Percentiles rank a stretch among this genome's conserved stretches.
phyloP scores from a whole-genome alignment of 1,139 yeast species.

The Protomyces macrosporus region DNA sequence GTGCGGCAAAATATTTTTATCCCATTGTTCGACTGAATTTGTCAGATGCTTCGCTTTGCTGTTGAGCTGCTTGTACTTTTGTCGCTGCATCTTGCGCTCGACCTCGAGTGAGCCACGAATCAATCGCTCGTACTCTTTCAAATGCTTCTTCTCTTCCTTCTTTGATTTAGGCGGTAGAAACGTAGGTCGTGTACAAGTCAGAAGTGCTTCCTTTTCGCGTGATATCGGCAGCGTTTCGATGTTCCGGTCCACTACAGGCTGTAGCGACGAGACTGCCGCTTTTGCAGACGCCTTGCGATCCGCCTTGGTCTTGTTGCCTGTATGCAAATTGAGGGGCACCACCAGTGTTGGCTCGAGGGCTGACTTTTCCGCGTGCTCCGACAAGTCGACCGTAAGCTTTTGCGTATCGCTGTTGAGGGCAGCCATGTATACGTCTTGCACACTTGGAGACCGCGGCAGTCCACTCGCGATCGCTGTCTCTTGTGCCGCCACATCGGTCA shows the following conservation, averaged over 20 bases:
- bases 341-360: background rate
- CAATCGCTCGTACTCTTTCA: slow-evolving; percentile 51
- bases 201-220: slow-evolving; percentile 38
- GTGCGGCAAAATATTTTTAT: slow-evolving; percentile 42
- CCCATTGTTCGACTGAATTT: slow-evolving; percentile 47
- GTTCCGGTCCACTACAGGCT: slow-evolving; percentile 4
- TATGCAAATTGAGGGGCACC: background rate
- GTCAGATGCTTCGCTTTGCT: slow-evolving; percentile 38
- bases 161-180: slow-evolving; percentile 63
- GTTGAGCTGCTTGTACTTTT: slow-evolving; percentile 35
- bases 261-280: slow-evolving; percentile 5
- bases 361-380: background rate
- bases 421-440: background rate
- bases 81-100: slow-evolving; percentile 37
- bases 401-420: background rate
- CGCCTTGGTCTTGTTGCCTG: background rate
- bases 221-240: slow-evolving; percentile 32
- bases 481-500: background rate
- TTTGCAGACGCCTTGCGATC: slow-evolving; percentile 17
- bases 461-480: background rate
- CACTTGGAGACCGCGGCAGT: background rate
- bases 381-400: background rate
- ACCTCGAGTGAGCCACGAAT: slow-evolving; percentile 46
- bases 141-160: slow-evolving; percentile 53
- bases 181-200: slow-evolving; percentile 56